These are phyloP conservation scores for Ambrosiella cleistominuta DNA, from an alignment of 2,329 filamentous ascomycete genomes.

Conservation along the genomic window DNA sequence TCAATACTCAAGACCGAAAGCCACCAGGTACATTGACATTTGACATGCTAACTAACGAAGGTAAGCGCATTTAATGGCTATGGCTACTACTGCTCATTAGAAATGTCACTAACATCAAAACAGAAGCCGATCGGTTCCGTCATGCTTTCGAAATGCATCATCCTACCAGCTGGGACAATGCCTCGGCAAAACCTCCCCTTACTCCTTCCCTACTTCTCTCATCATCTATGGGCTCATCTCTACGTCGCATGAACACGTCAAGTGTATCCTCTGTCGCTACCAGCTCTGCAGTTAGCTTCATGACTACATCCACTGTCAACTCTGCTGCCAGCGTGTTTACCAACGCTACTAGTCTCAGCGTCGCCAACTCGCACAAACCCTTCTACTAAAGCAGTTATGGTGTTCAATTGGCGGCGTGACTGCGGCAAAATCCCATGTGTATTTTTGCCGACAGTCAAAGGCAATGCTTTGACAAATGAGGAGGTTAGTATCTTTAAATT, in stretches of 20 bases:
- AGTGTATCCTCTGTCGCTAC: constrained; percentile 6
- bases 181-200: constrained; percentile 7
- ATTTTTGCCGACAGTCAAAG: not conserved
- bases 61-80: not conserved
- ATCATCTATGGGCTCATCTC: constrained; percentile 8
- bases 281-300: constrained; percentile 9
- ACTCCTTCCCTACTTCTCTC: constrained; percentile 10
- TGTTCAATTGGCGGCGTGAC: not conserved
- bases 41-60: constrained; percentile 7
- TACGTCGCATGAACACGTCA: constrained; percentile 6
- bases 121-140: constrained; percentile 10
- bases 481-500: not conserved
- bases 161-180: constrained; percentile 8
- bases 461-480: not conserved
- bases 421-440: not conserved
- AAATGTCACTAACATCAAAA: not conserved
- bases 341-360: constrained; percentile 8
- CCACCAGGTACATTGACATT: constrained; percentile 3
- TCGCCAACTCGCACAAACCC: constrained; percentile 4
- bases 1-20: constrained; percentile 5
- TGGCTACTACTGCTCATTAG: not conserved
- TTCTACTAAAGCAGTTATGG: not conserved
- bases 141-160: constrained; percentile 12
- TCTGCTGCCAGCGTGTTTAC: constrained; percentile 7
- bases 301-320: constrained; percentile 6